These are phyloP conservation scores for Raphanus hybrid DNA, from an alignment of 441 rosid species.

Conservation along the genomic window DNA sequence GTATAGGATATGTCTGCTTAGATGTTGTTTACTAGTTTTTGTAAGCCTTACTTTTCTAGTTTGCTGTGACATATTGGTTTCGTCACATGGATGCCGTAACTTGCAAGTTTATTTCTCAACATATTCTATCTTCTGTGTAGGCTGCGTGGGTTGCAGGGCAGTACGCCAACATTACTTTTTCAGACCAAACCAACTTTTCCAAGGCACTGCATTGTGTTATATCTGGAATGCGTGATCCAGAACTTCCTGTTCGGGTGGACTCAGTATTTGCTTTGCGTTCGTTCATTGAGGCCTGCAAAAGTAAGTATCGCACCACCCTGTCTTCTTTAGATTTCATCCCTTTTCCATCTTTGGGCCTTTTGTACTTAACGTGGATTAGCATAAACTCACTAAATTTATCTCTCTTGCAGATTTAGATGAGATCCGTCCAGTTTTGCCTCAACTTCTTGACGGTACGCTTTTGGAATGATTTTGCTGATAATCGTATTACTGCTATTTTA, in stretches of 20 bases:
- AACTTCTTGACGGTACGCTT: slow-evolving; percentile 84
- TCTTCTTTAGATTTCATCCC: slow-evolving; percentile 14
- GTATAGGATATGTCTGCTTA: slow-evolving; percentile 27
- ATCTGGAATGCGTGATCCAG: slow-evolving; percentile 90
- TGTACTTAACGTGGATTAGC: neutral
- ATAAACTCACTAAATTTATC: slow-evolving; percentile 7
- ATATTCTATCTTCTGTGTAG: slow-evolving; percentile 48
- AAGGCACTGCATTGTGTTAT: slow-evolving; percentile 90
- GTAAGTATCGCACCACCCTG: slow-evolving; percentile 45
- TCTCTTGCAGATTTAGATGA: slow-evolving; percentile 81
- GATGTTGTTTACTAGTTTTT: slow-evolving; percentile 14
- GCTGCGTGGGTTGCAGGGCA: slow-evolving; percentile 99
- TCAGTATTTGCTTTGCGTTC: slow-evolving; percentile 93
- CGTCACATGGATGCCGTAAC: neutral
- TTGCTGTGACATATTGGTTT: slow-evolving; percentile 23
- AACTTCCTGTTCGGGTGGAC: slow-evolving; percentile 99
- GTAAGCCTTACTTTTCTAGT: neutral
- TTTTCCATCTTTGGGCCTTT: neutral
- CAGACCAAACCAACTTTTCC: slow-evolving; percentile 81
- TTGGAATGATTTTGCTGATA: slow-evolving; percentile 20
- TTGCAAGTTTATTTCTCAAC: slow-evolving; percentile 14
- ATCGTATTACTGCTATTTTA: neutral
- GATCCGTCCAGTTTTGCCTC: slow-evolving; percentile 97
- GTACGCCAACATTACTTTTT: slow-evolving; percentile 83
- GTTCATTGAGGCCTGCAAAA: slow-evolving; percentile 95